Percentiles rank a stretch among this genome's conserved stretches.
phyloP scores from a whole-genome alignment of 306 rosid genomes.

The Cotoneaster glaucophyllus region DNA sequence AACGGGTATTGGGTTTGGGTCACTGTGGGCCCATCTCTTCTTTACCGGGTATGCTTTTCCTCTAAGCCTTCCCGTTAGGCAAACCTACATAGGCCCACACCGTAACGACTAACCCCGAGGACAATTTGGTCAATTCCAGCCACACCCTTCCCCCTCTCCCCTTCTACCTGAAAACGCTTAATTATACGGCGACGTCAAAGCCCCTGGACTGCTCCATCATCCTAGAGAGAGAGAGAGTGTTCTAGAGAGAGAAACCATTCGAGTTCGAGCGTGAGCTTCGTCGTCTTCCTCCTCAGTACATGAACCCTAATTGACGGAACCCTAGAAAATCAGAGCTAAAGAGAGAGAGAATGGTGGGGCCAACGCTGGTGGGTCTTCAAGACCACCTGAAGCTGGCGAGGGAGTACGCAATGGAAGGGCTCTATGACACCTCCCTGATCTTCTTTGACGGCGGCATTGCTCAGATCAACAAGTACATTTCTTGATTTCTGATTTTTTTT shows the following conservation, averaged over 20 bases:
- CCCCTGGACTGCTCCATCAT: slow-evolving; percentile 8
- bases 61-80: background rate
- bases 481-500: background rate
- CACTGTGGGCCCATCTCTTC: background rate
- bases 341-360: slow-evolving; percentile 39
- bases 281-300: background rate
- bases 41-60: background rate
- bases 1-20: background rate
- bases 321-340: background rate
- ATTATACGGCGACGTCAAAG: slow-evolving; percentile 34
- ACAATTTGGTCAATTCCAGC: slow-evolving; percentile 7
- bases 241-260: background rate
- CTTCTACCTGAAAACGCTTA: slow-evolving; percentile 5
- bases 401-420: slow-evolving; percentile 88
- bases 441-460: slow-evolving; percentile 94
- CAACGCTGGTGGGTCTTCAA: slow-evolving; percentile 69
- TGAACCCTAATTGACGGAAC: background rate
- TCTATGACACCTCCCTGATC: slow-evolving; percentile 87
- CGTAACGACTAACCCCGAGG: background rate
- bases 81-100: background rate
- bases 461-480: slow-evolving; percentile 87
- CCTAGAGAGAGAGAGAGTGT: background rate
- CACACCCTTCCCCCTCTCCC: background rate
- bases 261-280: background rate
- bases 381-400: slow-evolving; percentile 92